Conservation (phyloP, 805 yeast species). For the Pichia pseudocactophila region DNA sequence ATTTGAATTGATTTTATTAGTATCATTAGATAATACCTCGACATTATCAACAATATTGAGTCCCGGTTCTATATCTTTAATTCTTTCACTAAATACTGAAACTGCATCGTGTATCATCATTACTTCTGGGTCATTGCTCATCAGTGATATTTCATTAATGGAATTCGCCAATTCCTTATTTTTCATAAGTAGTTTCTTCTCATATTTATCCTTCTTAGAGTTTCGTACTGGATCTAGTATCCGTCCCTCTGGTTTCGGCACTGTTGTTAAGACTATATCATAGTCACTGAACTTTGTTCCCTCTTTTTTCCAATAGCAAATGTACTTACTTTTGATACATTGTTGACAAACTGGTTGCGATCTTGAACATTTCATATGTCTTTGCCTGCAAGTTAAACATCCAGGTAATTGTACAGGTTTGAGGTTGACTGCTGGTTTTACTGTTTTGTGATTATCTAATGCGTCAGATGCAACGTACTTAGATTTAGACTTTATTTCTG, state of each 20-base stretch:
- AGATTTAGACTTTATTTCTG: too few relatives aligned
- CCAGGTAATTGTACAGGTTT: conserved; percentile 19
- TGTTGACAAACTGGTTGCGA: conserved; percentile 17
- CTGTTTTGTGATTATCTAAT: neutral
- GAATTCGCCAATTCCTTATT: neutral
- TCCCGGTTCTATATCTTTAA: neutral
- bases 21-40: neutral
- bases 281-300: conserved; percentile 7
- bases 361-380: conserved; percentile 35
- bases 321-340: conserved; percentile 9
- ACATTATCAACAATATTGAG: neutral
- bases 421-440: neutral
- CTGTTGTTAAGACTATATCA: neutral
- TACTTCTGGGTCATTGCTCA: neutral
- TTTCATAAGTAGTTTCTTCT: neutral
- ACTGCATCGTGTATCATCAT: neutral
- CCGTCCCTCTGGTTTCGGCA: neutral
- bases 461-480: too few relatives aligned
- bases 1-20: too few relatives aligned
- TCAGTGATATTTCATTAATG: neutral
- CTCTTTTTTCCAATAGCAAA: conserved; percentile 8
- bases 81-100: neutral
- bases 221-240: conserved; percentile 1
- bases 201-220: neutral
- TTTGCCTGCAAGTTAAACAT: conserved; percentile 34